A percentile compares a stretch with the other conserved stretches of the same genome.
Evolutionary conservation across 805 yeast genomes (phyloP).

Genomic region (Metschnikowia gelsemii): DNA sequence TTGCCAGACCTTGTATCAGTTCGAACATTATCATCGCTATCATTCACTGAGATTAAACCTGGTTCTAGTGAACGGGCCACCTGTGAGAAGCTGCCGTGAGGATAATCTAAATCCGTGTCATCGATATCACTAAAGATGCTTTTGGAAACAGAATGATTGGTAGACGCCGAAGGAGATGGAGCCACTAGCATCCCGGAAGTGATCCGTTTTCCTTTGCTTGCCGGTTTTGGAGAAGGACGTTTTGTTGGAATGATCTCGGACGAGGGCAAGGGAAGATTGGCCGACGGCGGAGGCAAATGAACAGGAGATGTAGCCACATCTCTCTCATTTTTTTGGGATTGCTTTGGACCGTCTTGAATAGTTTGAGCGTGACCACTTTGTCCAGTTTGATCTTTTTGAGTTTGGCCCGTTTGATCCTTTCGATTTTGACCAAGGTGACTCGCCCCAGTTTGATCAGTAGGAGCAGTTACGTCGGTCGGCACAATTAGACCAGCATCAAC

Average conservation of each 20-base stretch:
- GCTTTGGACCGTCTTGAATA: too few species aligned
- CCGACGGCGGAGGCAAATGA: conserved; percentile 37
- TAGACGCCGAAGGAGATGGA: conserved; percentile 26
- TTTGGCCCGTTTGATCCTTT: too few species aligned
- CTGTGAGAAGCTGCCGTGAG: conserved; percentile 7
- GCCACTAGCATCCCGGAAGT: conserved; percentile 44
- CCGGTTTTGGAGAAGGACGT: conserved; percentile 17
- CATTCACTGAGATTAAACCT: neutral
- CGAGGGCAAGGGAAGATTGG: neutral
- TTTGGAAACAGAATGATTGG: neutral
- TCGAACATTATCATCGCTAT: neutral
- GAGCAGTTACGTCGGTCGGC: too few species aligned
- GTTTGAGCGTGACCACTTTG: too few species aligned
- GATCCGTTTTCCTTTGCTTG: conserved; percentile 25
- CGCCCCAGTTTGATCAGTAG: too few species aligned
- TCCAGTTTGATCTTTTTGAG: too few species aligned
- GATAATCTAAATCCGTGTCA: conserved; percentile 10
- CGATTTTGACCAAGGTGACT: too few species aligned
- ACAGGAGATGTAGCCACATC: conserved; percentile 16
- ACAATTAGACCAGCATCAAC: too few species aligned
- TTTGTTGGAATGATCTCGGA: conserved; percentile 32
- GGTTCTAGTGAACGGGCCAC: conserved; percentile 1
- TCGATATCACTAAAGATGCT: conserved; percentile 14
- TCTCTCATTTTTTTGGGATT: neutral
- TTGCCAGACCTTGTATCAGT: too few species aligned